Conservation (phyloP, 2,329 filamentous ascomycete genomes). For the Colletotrichum sp. region DNA sequence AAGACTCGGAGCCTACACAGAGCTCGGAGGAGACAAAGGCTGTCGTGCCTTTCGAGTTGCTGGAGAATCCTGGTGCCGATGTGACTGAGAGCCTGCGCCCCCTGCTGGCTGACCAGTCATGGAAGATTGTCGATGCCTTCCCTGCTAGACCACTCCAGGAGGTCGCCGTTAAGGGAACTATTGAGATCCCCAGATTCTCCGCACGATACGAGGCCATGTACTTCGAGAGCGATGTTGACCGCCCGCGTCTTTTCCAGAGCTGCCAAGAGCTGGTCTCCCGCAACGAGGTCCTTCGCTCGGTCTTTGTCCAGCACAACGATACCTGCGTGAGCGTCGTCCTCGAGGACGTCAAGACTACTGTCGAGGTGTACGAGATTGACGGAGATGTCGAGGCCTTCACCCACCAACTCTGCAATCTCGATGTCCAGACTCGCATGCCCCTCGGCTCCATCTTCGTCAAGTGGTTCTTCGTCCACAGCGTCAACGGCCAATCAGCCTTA, state of each 20-base stretch:
- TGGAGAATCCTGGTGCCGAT: slow-evolving; percentile 52
- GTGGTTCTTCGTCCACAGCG: slow-evolving; percentile 55
- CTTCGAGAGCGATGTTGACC: slow-evolving; percentile 56
- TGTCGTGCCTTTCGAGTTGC: slow-evolving; percentile 55
- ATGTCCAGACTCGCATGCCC: slow-evolving; percentile 59
- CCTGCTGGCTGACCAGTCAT: slow-evolving; percentile 53
- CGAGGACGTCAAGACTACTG: slow-evolving; percentile 53
- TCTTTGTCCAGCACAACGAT: slow-evolving; percentile 60
- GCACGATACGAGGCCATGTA: slow-evolving; percentile 69
- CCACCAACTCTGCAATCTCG: slow-evolving; percentile 57
- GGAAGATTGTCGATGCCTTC: slow-evolving; percentile 59
- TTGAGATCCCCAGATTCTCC: slow-evolving; percentile 63
- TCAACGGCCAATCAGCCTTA: slow-evolving; percentile 44
- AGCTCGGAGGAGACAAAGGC: slow-evolving; percentile 17
- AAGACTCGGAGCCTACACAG: slow-evolving; percentile 33
- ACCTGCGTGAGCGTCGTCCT: slow-evolving; percentile 64
- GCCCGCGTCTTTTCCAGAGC: slow-evolving; percentile 49
- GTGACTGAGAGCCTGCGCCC: slow-evolving; percentile 44
- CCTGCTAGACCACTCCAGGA: slow-evolving; percentile 64
- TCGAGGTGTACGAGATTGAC: slow-evolving; percentile 58
- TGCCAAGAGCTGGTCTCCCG: slow-evolving; percentile 61
- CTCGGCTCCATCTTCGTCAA: slow-evolving; percentile 66
- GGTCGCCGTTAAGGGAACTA: slow-evolving; percentile 63
- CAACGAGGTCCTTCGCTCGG: slow-evolving; percentile 70
- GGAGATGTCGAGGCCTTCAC: slow-evolving; percentile 55